phyloP scores from a whole-genome alignment of 371 early-diverging fungal genomes.

The Batrachochytrium dendrobatidis region DNA sequence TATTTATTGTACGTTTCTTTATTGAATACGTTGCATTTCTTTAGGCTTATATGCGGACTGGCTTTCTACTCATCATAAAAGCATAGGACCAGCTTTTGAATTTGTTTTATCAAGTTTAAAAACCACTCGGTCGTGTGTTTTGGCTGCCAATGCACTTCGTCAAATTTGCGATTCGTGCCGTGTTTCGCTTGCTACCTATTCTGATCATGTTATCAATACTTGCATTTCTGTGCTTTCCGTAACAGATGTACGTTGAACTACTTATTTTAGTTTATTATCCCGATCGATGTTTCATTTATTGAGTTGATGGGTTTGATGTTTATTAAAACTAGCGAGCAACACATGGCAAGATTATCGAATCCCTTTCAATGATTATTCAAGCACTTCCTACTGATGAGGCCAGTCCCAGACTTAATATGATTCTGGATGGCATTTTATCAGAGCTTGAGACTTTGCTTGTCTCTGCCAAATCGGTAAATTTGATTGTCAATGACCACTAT shows the following conservation, averaged over 20 bases:
- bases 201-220: neutral
- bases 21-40: no score
- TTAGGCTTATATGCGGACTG: neutral
- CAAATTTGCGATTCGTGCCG: constrained; percentile 1
- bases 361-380: neutral
- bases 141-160: neutral
- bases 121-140: neutral
- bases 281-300: neutral
- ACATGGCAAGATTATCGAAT: neutral
- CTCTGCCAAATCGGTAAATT: neutral
- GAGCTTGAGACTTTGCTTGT: neutral
- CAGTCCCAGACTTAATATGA: neutral
- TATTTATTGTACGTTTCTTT: no score
- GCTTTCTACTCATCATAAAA: neutral
- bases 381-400: neutral
- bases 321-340: neutral
- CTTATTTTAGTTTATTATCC: neutral
- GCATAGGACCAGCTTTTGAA: neutral
- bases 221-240: neutral
- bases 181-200: neutral
- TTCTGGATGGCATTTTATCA: neutral
- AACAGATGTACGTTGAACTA: neutral
- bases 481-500: no score
- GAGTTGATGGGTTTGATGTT: neutral
- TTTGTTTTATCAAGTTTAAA: neutral